A percentile compares a stretch with the other conserved stretches of the same genome.
Conservation (phyloP, 495 filamentous ascomycete species). For the Aspergillus sparsus region DNA sequence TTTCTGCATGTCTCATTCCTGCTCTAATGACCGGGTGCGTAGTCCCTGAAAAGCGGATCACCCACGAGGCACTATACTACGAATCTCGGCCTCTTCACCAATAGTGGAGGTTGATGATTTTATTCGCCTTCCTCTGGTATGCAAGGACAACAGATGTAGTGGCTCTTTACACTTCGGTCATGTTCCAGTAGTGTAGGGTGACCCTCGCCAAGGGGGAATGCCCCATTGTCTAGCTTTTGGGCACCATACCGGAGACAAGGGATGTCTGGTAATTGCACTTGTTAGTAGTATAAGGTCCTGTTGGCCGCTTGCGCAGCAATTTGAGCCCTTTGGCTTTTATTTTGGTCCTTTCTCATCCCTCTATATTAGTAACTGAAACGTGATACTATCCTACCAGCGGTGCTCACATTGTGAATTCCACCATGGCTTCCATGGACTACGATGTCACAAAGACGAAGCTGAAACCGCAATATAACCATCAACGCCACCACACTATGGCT, state of each 20-base stretch:
- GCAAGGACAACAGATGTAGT: constrained; percentile 33
- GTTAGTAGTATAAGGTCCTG: constrained; percentile 27
- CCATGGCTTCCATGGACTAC: constrained; percentile 26
- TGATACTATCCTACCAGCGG: not conserved
- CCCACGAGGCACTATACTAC: constrained; percentile 30
- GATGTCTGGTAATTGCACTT: constrained; percentile 19
- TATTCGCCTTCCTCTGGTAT: constrained; percentile 31
- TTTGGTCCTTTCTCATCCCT: constrained; percentile 8
- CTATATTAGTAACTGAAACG: not conserved
- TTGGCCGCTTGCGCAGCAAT: constrained; percentile 11
- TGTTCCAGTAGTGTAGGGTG: constrained; percentile 28
- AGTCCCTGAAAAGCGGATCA: constrained; percentile 22
- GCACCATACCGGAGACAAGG: constrained; percentile 27
- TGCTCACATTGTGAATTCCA: constrained; percentile 2
- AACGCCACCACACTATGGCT: constrained; percentile 25
- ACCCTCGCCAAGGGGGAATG: constrained; percentile 30
- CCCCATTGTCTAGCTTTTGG: constrained; percentile 23
- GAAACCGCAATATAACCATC: constrained; percentile 16
- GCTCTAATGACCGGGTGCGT: constrained; percentile 28
- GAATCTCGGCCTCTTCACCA: constrained; percentile 22
- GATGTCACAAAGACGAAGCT: constrained; percentile 13
- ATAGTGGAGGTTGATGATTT: constrained; percentile 19
- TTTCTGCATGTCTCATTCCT: constrained; percentile 29
- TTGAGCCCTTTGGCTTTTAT: constrained; percentile 8
- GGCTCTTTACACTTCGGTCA: constrained; percentile 24